These are phyloP conservation scores for Artemisia annua DNA, from an alignment of 129 eudicot species.

Conservation along the genomic window DNA sequence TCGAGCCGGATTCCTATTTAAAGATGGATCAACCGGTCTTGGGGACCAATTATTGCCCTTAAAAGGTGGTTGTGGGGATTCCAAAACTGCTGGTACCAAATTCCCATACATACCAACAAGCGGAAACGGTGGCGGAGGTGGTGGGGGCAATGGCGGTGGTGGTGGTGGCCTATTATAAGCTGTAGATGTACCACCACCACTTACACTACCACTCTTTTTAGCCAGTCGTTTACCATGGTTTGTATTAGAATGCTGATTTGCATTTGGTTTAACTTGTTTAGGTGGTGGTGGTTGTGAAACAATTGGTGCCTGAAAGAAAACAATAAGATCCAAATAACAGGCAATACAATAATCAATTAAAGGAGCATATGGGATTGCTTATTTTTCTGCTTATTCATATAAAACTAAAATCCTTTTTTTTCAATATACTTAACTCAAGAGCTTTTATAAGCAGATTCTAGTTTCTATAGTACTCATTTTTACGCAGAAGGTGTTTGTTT, in stretches of 20 bases:
- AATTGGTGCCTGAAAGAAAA: conserved; percentile 47
- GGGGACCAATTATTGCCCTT: conserved; percentile 38
- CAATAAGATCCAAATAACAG: background rate
- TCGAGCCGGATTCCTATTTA: conserved; percentile 43
- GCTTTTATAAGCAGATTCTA: too few relatives aligned
- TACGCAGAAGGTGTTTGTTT: too few relatives aligned
- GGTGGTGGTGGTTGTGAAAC: conserved; percentile 42
- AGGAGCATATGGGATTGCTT: too few relatives aligned
- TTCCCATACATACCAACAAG: conserved; percentile 43
- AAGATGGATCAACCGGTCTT: conserved; percentile 46
- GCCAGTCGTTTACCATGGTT: conserved; percentile 42
- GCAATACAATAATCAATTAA: too few relatives aligned
- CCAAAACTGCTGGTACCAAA: conserved; percentile 33
- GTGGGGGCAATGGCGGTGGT: conserved; percentile 39
- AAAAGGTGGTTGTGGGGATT: conserved; percentile 29
- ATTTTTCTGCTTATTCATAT: too few relatives aligned
- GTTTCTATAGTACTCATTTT: too few relatives aligned
- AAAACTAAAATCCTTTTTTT: background rate
- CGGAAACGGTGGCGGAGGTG: conserved; percentile 58
- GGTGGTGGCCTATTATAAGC: conserved; percentile 32
- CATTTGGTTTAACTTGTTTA: conserved; percentile 41
- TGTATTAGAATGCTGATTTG: conserved; percentile 35
- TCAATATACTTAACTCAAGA: too few relatives aligned
- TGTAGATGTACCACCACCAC: conserved; percentile 43
- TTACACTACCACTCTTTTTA: conserved; percentile 43